A percentile compares a stretch with the other conserved stretches of the same genome.
Evolutionary conservation across 164 flowering plant genomes (phyloP).

Genomic region (Taxillus chinensis): DNA sequence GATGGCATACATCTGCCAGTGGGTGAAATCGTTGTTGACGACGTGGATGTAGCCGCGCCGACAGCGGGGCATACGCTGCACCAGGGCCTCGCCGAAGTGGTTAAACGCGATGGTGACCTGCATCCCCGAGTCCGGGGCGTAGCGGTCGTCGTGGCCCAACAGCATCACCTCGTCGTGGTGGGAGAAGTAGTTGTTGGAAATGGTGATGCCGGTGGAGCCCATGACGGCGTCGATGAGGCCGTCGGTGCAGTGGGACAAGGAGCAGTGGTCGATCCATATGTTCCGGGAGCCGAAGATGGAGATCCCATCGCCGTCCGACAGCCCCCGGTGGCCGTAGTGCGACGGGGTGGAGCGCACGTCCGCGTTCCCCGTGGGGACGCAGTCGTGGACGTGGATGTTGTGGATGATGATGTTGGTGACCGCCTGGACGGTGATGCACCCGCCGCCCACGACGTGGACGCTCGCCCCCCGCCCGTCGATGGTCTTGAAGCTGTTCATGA

Average conservation of each 20-base stretch:
- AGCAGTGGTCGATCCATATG: constrained; percentile 77
- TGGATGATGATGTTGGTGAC: constrained; percentile 66
- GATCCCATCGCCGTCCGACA: constrained; percentile 80
- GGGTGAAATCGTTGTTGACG: constrained; percentile 68
- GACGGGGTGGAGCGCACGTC: constrained; percentile 44
- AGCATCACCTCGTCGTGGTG: constrained; percentile 78
- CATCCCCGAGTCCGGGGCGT: constrained; percentile 49
- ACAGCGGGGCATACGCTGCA: constrained; percentile 79
- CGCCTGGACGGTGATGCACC: constrained; percentile 57
- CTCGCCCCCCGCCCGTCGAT: constrained; percentile 78
- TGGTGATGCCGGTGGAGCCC: constrained; percentile 76
- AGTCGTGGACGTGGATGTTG: constrained; percentile 60
- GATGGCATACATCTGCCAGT: constrained; percentile 86
- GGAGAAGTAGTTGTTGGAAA: constrained; percentile 63
- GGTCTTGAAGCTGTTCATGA: constrained; percentile 67
- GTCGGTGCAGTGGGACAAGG: constrained; percentile 53
- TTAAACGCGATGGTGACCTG: constrained; percentile 78
- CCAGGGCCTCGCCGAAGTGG: constrained; percentile 58
- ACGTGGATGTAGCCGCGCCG: constrained; percentile 72
- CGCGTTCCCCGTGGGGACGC: constrained; percentile 43
- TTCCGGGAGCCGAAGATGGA: constrained; percentile 43
- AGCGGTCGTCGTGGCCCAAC: constrained; percentile 48
- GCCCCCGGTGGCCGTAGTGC: constrained; percentile 42
- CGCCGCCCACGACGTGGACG: constrained; percentile 56
- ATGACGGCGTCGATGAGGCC: constrained; percentile 68